phyloP scores from a whole-genome alignment of 179 eudicot genomes.

The Pouteria campechiana region DNA sequence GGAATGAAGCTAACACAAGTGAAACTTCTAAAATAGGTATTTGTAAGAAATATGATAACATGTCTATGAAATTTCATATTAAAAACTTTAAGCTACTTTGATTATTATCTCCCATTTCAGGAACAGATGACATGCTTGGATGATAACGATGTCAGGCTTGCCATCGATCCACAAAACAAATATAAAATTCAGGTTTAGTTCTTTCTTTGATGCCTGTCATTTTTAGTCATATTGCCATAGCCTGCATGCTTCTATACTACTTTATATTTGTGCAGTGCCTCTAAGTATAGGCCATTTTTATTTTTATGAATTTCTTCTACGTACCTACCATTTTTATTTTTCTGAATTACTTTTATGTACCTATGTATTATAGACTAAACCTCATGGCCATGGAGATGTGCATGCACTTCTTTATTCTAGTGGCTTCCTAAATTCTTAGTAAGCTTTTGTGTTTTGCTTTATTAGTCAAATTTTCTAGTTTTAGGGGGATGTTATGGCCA shows the following conservation, averaged over 20 bases:
- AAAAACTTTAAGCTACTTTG: too few species aligned
- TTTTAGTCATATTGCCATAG: too few species aligned
- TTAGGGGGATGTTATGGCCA: too few species aligned
- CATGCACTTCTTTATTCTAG: conserved; percentile 84
- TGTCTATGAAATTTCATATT: neutral
- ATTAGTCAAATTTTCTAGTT: too few species aligned
- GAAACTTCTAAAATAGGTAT: conserved; percentile 85
- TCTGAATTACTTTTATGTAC: conserved; percentile 2
- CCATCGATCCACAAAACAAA: conserved; percentile 67
- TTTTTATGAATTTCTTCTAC: neutral
- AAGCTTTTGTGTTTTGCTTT: conserved; percentile 8
- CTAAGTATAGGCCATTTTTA: too few species aligned
- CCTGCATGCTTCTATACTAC: too few species aligned
- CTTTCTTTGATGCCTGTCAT: too few species aligned
- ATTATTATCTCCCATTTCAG: conserved; percentile 20
- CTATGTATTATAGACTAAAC: conserved; percentile 86
- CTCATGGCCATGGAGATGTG: conserved; percentile 99
- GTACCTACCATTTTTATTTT: neutral
- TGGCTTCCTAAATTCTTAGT: conserved; percentile 69
- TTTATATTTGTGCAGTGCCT: too few species aligned
- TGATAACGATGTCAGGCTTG: conserved; percentile 96
- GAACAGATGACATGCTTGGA: conserved; percentile 99
- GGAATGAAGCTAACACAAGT: conserved; percentile 85
- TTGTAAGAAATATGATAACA: neutral
- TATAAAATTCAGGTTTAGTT: conserved; percentile 91